Conservation (phyloP, 257 asterid genomes). For the Salvia splendens region DNA sequence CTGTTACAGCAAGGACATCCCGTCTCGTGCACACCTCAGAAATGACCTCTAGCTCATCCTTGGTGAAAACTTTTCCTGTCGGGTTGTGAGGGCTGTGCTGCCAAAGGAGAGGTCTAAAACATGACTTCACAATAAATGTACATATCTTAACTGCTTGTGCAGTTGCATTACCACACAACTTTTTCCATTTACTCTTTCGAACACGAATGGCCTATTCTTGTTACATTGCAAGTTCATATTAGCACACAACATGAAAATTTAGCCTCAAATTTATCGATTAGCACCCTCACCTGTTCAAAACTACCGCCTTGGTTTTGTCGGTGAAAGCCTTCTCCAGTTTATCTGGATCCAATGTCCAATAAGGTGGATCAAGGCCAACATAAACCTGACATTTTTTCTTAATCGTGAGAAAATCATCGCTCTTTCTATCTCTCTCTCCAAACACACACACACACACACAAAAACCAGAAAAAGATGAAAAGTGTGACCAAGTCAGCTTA, state of each 20-base stretch:
- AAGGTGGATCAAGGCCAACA: conserved; percentile 83
- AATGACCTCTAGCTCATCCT: conserved; percentile 79
- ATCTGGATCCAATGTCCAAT: conserved; percentile 63
- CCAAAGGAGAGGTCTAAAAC: conserved; percentile 39
- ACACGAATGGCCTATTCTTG: not conserved
- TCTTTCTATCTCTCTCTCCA: not conserved
- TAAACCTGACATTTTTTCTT: conserved; percentile 55
- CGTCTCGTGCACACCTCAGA: conserved; percentile 73
- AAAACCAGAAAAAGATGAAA: not conserved
- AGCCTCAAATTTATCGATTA: not conserved
- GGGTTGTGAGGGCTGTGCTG: conserved; percentile 93
- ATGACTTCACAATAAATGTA: not conserved
- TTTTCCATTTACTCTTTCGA: not conserved
- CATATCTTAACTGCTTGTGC: not conserved
- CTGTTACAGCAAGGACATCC: conserved; percentile 84
- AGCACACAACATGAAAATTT: not conserved
- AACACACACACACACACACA: not conserved
- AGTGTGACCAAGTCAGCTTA: conserved; percentile 37
- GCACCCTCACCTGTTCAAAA: conserved; percentile 67
- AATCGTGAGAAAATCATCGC: conserved; percentile 15
- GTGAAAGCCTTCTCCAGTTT: conserved; percentile 62
- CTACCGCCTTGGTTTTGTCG: conserved; percentile 68
- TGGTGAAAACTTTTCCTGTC: conserved; percentile 80
- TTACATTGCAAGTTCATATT: conserved; percentile 7
- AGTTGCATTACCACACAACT: not conserved